Conservation (phyloP, 2,329 filamentous ascomycete genomes). For the Diaporthe nobilis region DNA sequence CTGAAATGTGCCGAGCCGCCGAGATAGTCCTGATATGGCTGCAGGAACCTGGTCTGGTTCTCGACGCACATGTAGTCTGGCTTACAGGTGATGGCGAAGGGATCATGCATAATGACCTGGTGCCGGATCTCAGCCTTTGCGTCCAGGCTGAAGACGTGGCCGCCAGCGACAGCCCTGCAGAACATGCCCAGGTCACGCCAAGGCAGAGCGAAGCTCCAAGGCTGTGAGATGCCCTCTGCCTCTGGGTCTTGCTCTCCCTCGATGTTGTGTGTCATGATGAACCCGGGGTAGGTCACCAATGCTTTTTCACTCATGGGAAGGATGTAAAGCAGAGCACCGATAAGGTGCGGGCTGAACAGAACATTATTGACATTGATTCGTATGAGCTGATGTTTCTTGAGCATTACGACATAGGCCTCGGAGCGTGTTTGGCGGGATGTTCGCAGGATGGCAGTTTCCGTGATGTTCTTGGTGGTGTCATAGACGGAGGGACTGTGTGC, state of each 20-base stretch:
- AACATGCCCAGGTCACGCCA: neutral
- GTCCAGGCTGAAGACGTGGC: neutral
- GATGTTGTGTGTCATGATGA: conserved; percentile 16
- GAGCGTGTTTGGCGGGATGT: neutral
- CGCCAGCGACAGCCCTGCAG: neutral
- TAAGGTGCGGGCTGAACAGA: neutral
- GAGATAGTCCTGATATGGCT: conserved; percentile 3
- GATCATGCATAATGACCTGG: neutral
- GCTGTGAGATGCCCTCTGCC: neutral
- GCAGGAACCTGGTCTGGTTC: neutral
- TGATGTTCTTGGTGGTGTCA: neutral
- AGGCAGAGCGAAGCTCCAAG: neutral
- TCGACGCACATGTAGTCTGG: neutral
- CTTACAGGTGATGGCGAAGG: neutral
- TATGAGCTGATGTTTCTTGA: conserved; percentile 15
- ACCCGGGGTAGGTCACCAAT: neutral
- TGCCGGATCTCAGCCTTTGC: neutral
- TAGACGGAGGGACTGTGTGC: neutral
- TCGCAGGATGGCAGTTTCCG: neutral
- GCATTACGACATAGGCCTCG: neutral
- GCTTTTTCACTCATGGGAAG: neutral
- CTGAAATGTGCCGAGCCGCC: neutral
- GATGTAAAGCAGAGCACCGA: neutral
- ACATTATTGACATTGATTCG: neutral
- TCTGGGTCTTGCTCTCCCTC: conserved; percentile 2